Percentiles rank a stretch among this genome's conserved stretches.
phyloP scores from a whole-genome alignment of 106 monocot genomes.

The Dactylorhiza incarnata region DNA sequence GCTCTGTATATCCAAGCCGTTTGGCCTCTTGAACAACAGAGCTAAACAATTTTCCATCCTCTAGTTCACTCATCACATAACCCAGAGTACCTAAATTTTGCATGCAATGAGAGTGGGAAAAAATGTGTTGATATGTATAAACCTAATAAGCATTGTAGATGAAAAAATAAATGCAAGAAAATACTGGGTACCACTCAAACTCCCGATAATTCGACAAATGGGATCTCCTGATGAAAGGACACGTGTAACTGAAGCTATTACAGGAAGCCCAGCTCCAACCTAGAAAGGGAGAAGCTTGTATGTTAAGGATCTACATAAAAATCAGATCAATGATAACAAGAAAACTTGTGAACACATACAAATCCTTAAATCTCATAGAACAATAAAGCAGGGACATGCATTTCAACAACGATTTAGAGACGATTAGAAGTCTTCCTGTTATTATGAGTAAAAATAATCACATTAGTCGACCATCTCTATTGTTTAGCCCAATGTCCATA shows the following conservation, averaged over 20 bases:
- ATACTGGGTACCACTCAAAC: slow-evolving; percentile 73
- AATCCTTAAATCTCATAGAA: neutral
- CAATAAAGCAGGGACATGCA: neutral
- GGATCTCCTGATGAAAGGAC: slow-evolving; percentile 82
- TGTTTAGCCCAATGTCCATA: neutral
- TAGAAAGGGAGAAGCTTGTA: slow-evolving; percentile 18
- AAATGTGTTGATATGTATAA: neutral
- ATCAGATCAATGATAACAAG: slow-evolving; percentile 2
- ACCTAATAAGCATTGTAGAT: neutral
- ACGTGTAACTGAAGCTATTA: slow-evolving; percentile 84
- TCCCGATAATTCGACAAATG: slow-evolving; percentile 73
- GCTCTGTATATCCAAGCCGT: slow-evolving; percentile 87
- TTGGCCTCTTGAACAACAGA: slow-evolving; percentile 84
- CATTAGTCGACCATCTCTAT: neutral
- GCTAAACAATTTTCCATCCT: slow-evolving; percentile 79
- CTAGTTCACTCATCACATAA: slow-evolving; percentile 98
- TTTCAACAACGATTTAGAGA: neutral
- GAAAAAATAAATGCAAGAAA: neutral
- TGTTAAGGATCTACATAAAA: neutral
- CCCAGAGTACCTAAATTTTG: slow-evolving; percentile 72
- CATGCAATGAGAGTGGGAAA: slow-evolving; percentile 8
- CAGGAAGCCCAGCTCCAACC: slow-evolving; percentile 98
- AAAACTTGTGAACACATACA: neutral
- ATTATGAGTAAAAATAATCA: neutral
- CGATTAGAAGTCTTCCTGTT: neutral